Evolutionary conservation across 352 stramenopile genomes (phyloP), one percentile per base, ranked within the genome.

Genomic region (Globisporangium iwayamae): DNA sequence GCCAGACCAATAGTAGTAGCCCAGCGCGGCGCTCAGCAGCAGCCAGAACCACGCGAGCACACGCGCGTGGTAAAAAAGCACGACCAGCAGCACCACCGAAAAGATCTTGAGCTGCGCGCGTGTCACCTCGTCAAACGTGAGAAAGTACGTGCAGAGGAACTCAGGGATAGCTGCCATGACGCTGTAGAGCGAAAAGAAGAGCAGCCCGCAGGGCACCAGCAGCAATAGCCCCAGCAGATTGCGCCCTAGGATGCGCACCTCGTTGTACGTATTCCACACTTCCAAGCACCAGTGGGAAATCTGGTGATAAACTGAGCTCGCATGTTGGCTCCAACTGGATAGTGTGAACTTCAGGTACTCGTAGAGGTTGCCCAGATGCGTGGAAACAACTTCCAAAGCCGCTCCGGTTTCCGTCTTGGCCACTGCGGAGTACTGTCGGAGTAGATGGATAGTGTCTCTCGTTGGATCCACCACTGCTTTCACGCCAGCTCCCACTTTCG

Each of bases 1-100:
- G 22, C 76, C 76, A 4, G 72, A 85, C 74, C 76, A 85, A 60
- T 81, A 81, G 68, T 83, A 85, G 57, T 79, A 85, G 20, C 30
- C 62, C 2, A 61, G 39, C 14, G 71, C 32, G 0, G 56, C 56
- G 20, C 48, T 67, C n/a, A 71, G 10, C 1, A 68, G 20, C 34
- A 77, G n/a, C 76, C 74, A 83, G 41, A 83, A 78, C 66, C 68
- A 76, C 72, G 70, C 79, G 18, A 72, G 52, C 51, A 70, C 56
- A 2, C 73, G 72, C 20, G 81, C 63, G 22, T 78, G 67, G 56
- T 81, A 80, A 28, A 81, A 20, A 0, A 45, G 30, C 13, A 72
- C 61, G 9, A 59, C 22, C 6, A 70, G 6, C 13, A 74, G 51
- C 5, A 78, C 56, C n/a, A 67, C 63, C 0, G 53, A 45, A 32